Evolutionary conservation across 495 filamentous ascomycete genomes (phyloP), one percentile per base, ranked within the genome.

Genomic region (Hypoxylon perforatum): DNA sequence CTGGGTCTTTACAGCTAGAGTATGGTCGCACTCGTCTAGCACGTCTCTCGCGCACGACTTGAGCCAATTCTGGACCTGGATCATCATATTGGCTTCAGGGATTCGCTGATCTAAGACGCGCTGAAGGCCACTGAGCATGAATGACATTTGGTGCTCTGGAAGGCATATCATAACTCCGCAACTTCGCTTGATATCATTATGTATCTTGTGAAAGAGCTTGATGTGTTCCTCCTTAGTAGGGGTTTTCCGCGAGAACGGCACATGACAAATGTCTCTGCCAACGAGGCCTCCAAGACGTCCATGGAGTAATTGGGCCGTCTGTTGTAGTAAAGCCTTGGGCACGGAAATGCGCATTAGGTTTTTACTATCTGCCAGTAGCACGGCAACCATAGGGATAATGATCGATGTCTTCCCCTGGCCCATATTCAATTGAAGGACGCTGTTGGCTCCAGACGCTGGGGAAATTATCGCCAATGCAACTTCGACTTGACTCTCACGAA

Each of bases 1-100:
- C 62, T 82, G 79, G 6, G 79, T 81, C 48, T 82, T 85, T 9
- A 83, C 81, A 50, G 77, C 84, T 19, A 91, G 81, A 33, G 83
- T 87, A 65, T 90, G 86, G 61, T 91, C 89, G 46, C 85, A 86
- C 69, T 91, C 88, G 54, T 91, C 88, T 0, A 91, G 69, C 12
- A 91, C 78, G 57, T 90, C 83, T 1, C 87, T 72, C 0, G 79
- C 81, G 8, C 70, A 64, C 0, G 25, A 39, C 8, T 81, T 64
- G 4, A 90, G 73, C 60, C 81, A 82, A 4, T 71, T 46, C 25
- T 86, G 78, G 0, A 78, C 77, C 6, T 70, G 39, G 3, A 84
- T 63, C 44, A 68, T 60, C 42, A 60, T 62, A 15, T 22, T 63
- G 9, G 57, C 64, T 35, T 67, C 65, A 8, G 55, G 60, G 19